These are phyloP conservation scores for Aspergillus sp. DNA, from an alignment of 2,329 filamentous ascomycete genomes.

Conservation along the genomic window DNA sequence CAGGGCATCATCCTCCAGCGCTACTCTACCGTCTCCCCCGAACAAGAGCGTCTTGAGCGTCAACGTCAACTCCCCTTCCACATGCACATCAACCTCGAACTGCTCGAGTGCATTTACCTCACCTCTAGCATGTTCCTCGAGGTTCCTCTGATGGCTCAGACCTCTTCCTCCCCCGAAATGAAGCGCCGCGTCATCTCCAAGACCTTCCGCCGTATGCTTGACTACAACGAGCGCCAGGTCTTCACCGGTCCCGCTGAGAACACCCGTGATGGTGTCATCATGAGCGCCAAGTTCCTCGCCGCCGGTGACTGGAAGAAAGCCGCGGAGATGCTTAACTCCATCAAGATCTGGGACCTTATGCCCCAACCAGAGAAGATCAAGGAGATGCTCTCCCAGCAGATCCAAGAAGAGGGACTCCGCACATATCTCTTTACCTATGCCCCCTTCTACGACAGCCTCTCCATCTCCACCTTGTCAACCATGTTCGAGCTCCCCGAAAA, in stretches of 20 bases:
- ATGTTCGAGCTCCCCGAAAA: slow-evolving; percentile 94
- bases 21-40: slow-evolving; percentile 92
- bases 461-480: slow-evolving; percentile 75
- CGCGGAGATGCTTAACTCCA: slow-evolving; percentile 87
- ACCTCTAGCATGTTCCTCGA: slow-evolving; percentile 99
- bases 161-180: slow-evolving; percentile 92
- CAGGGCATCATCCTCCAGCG: slow-evolving; percentile 98
- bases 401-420: slow-evolving; percentile 95
- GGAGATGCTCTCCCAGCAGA: slow-evolving; percentile 94
- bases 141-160: slow-evolving; percentile 94
- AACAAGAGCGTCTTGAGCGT: slow-evolving; percentile 95
- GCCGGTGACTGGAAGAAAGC: slow-evolving; percentile 99
- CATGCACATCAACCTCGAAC: slow-evolving; percentile 99
- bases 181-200: slow-evolving; percentile 99
- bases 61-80: slow-evolving; percentile 98
- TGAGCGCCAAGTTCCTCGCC: slow-evolving; percentile 93
- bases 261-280: slow-evolving; percentile 98
- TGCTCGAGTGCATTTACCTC: slow-evolving; percentile 96
- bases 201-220: slow-evolving; percentile 97
- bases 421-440: slow-evolving; percentile 99
- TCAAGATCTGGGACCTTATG: slow-evolving; percentile 99
- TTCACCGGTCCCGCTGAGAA: slow-evolving; percentile 99
- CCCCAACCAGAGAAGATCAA: slow-evolving; percentile 91
- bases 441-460: slow-evolving; percentile 96
- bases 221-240: slow-evolving; percentile 99